phyloP scores from a whole-genome alignment of 345 rosid species.

The Ceriops tagal region DNA sequence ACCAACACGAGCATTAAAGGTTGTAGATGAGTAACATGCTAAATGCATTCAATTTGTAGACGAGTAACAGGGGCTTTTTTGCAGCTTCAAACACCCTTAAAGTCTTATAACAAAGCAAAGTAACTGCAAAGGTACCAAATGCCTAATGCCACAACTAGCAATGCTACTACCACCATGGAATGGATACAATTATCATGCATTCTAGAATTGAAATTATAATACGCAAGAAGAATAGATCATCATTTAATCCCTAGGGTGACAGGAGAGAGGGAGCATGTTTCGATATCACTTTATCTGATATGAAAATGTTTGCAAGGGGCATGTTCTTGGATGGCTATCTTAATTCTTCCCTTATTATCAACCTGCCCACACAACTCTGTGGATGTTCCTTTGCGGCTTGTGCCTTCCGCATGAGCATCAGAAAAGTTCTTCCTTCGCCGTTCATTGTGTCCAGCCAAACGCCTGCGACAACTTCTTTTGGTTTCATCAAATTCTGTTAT shows the following conservation, averaged over 20 bases:
- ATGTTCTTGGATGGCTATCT: conserved; percentile 36
- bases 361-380: conserved; percentile 33
- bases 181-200: too few relatives aligned
- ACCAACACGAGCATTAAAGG: too few relatives aligned
- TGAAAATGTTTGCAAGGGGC: conserved; percentile 44
- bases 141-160: too few relatives aligned
- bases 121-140: too few relatives aligned
- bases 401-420: conserved; percentile 35
- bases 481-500: conserved; percentile 48
- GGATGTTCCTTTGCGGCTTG: conserved; percentile 22
- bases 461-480: conserved; percentile 55
- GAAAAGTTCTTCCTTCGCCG: conserved; percentile 46
- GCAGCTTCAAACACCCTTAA: too few relatives aligned
- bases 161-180: too few relatives aligned
- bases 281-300: conserved; percentile 27
- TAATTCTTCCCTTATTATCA: conserved; percentile 39
- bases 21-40: too few relatives aligned
- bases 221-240: too few relatives aligned
- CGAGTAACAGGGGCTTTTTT: too few relatives aligned
- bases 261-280: conserved; percentile 62
- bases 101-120: too few relatives aligned
- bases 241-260: conserved; percentile 33
- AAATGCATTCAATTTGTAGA: too few relatives aligned
- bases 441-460: conserved; percentile 62
- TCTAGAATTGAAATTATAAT: too few relatives aligned